These are phyloP conservation scores for Trichocladium uniseriatum DNA, from an alignment of 495 filamentous ascomycete species.

Conservation along the genomic window DNA sequence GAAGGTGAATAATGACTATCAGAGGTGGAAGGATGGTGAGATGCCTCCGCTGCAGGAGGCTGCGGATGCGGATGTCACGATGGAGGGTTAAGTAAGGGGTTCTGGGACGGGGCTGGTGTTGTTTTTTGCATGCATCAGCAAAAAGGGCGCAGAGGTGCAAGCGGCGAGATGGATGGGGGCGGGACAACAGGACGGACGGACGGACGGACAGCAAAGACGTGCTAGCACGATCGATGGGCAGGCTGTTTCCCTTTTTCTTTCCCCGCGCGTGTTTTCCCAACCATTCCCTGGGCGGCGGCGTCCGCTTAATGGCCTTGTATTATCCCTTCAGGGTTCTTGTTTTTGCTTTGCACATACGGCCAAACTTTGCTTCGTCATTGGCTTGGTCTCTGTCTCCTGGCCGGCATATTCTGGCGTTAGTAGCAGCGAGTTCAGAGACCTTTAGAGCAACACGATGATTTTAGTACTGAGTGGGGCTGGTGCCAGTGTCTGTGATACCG, in stretches of 20 bases:
- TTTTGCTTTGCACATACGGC: too few relatives aligned
- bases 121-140: neutral
- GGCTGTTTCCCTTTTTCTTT: neutral
- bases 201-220: neutral
- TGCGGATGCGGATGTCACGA: constrained; percentile 15
- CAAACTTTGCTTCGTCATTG: too few relatives aligned
- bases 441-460: too few relatives aligned
- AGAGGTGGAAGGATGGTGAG: constrained; percentile 39
- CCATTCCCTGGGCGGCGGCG: too few relatives aligned
- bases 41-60: constrained; percentile 7
- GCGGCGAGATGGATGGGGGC: neutral
- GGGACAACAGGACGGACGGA: neutral
- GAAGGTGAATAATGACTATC: constrained; percentile 53
- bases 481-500: too few relatives aligned
- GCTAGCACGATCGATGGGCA: neutral
- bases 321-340: too few relatives aligned
- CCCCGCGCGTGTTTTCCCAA: too few relatives aligned
- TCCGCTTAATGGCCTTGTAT: too few relatives aligned
- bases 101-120: neutral
- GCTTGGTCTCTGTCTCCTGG: too few relatives aligned
- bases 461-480: too few relatives aligned
- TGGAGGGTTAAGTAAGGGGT: constrained; percentile 12
- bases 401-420: too few relatives aligned
- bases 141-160: neutral
- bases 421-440: too few relatives aligned